Conservation (phyloP, 192 early-diverging fungal genomes). For the Coemansia sp. region DNA sequence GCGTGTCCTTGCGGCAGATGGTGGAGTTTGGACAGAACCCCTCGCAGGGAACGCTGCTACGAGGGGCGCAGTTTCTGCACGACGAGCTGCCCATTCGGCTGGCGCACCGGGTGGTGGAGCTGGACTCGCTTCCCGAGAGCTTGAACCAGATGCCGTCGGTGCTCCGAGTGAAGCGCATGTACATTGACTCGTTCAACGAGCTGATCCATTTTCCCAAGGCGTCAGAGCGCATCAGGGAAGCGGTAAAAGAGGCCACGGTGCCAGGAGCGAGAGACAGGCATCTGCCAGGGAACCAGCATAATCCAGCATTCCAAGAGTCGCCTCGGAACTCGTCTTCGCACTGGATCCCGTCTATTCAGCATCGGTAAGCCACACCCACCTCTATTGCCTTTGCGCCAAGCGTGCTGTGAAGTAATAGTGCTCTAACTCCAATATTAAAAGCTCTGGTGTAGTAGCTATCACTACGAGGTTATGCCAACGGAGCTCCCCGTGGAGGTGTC, state of each 20-base stretch:
- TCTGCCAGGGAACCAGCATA: conserved; percentile 30
- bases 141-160: conserved; percentile 90
- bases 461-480: conserved; percentile 48
- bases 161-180: conserved; percentile 90
- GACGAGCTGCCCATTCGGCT: conserved; percentile 93
- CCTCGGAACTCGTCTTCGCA: conserved; percentile 27
- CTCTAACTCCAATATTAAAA: neutral
- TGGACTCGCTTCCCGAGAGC: conserved; percentile 83
- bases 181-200: conserved; percentile 83
- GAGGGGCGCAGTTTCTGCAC: conserved; percentile 75
- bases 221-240: conserved; percentile 38
- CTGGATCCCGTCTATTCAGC: conserved; percentile 53
- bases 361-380: conserved; percentile 31
- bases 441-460: conserved; percentile 42
- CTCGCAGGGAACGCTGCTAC: conserved; percentile 69
- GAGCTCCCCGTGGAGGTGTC: conserved; percentile 67
- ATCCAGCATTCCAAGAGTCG: conserved; percentile 22
- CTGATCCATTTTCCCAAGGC: conserved; percentile 45
- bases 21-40: conserved; percentile 92
- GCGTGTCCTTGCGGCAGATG: conserved; percentile 91
- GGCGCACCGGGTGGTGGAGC: conserved; percentile 91
- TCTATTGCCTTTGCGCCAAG: neutral
- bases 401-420: neutral
- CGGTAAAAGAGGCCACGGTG: conserved; percentile 33
- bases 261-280: conserved; percentile 18